Percentiles rank a stretch among this genome's conserved stretches.
Evolutionary conservation across 768 basidiomycete species (phyloP).

Genomic region (Suillus weaverae): DNA sequence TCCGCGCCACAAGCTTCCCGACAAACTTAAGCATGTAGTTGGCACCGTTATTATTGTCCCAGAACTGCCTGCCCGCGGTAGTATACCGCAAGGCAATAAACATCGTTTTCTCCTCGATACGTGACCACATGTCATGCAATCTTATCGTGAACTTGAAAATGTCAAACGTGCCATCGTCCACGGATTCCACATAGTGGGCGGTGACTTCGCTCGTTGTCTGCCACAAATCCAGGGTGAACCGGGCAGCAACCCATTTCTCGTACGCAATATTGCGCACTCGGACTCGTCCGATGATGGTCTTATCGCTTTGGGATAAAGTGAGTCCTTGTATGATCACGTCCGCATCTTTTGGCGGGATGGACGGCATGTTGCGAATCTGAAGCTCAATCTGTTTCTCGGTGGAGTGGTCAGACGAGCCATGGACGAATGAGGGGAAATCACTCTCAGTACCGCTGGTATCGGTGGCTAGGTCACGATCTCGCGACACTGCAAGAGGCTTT

Average conservation of each 20-base stretch:
- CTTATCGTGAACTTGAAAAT: slow-evolving; percentile 76
- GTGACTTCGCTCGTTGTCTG: slow-evolving; percentile 94
- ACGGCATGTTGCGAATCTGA: slow-evolving; percentile 68
- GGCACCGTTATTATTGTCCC: slow-evolving; percentile 85
- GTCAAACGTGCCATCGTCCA: slow-evolving; percentile 49
- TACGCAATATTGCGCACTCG: slow-evolving; percentile 85
- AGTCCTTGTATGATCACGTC: slow-evolving; percentile 59
- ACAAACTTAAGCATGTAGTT: slow-evolving; percentile 81
- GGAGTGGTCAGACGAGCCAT: slow-evolving; percentile 38
- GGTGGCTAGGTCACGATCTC: slow-evolving; percentile 86
- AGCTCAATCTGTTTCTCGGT: slow-evolving; percentile 50
- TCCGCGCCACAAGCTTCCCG: slow-evolving; percentile 23
- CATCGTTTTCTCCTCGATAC: slow-evolving; percentile 83
- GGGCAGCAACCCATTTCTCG: slow-evolving; percentile 81
- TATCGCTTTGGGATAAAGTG: slow-evolving; percentile 49
- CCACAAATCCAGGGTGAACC: slow-evolving; percentile 95
- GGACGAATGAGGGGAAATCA: slow-evolving; percentile 73
- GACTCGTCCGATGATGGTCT: slow-evolving; percentile 67
- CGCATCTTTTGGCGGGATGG: slow-evolving; percentile 34
- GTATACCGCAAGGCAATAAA: slow-evolving; percentile 74
- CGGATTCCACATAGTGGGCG: slow-evolving; percentile 59
- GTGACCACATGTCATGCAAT: slow-evolving; percentile 72
- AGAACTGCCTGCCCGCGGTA: slow-evolving; percentile 73
- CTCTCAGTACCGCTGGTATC: slow-evolving; percentile 79
- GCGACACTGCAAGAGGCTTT: slow-evolving; percentile 89